These are phyloP conservation scores for Coprinellus aureogranulatus DNA, from an alignment of 768 basidiomycete genomes.

Conservation along the genomic window DNA sequence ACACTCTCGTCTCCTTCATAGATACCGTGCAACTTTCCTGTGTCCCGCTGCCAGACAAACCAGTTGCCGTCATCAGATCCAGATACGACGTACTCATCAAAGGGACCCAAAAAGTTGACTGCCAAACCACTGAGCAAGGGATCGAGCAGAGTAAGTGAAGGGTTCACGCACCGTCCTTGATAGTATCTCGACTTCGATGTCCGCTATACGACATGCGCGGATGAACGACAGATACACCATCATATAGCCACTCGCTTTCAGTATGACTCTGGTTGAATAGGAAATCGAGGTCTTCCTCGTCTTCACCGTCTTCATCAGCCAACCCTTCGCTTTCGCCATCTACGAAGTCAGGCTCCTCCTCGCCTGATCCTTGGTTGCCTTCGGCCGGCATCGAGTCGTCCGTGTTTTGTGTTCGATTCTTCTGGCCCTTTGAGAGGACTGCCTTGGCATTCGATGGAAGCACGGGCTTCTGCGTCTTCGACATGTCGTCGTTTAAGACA, in stretches of 20 bases:
- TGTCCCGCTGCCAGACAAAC: slow-evolving; percentile 81
- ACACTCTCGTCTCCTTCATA: slow-evolving; percentile 80
- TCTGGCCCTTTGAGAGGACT: too few relatives aligned
- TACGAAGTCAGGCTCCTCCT: slow-evolving; percentile 20
- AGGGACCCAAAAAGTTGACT: slow-evolving; percentile 85
- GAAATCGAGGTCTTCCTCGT: slow-evolving; percentile 21
- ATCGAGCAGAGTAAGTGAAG: neutral
- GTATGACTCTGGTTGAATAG: neutral
- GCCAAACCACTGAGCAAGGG: neutral
- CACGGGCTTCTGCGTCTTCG: neutral
- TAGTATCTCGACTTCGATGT: slow-evolving; percentile 75
- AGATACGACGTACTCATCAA: slow-evolving; percentile 74
- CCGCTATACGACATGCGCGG: slow-evolving; percentile 67
- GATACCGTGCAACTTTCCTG: slow-evolving; percentile 64
- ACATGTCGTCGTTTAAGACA: slow-evolving; percentile 18
- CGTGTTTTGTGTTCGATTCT: too few relatives aligned
- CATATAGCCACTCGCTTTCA: slow-evolving; percentile 11
- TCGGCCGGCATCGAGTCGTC: neutral
- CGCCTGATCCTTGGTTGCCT: slow-evolving; percentile 7
- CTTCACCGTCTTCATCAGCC: slow-evolving; percentile 31
- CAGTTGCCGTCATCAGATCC: slow-evolving; percentile 88
- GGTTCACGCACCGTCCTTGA: slow-evolving; percentile 73
- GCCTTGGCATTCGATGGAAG: slow-evolving; percentile 24
- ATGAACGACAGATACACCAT: slow-evolving; percentile 51
- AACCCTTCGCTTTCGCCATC: slow-evolving; percentile 31